Percentiles rank a stretch among this genome's conserved stretches.
Conservation (phyloP, 1,284 basidiomycete species). For the Retiboletus flavoniger region DNA sequence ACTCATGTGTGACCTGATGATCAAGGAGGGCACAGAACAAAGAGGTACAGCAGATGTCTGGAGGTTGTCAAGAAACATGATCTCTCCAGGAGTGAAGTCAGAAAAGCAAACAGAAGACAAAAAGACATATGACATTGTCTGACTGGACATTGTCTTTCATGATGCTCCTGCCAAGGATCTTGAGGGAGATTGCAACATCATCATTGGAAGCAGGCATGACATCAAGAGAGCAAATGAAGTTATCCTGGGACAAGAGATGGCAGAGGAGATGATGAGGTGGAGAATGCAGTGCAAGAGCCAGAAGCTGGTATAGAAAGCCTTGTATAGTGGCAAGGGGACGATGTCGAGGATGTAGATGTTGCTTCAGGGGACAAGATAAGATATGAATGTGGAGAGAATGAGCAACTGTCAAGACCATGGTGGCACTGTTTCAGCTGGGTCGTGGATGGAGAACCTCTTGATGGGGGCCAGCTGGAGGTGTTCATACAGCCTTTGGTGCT, state of each 20-base stretch:
- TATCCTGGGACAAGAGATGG: slow-evolving; percentile 34
- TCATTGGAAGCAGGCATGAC: slow-evolving; percentile 29
- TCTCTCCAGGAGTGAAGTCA: slow-evolving; percentile 30
- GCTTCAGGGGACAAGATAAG: slow-evolving; percentile 7
- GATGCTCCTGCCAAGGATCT: slow-evolving; percentile 36
- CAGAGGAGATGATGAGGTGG: slow-evolving; percentile 43
- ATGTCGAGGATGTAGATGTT: no score
- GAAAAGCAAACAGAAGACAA: background rate
- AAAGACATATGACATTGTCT: slow-evolving; percentile 43
- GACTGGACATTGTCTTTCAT: no score
- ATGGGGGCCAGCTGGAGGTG: slow-evolving; percentile 46
- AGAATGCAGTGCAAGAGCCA: slow-evolving; percentile 49
- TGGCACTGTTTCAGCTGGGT: slow-evolving; percentile 27
- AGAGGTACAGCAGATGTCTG: slow-evolving; percentile 38
- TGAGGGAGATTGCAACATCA: slow-evolving; percentile 21
- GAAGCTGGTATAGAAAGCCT: slow-evolving; percentile 45
- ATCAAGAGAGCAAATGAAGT: no score
- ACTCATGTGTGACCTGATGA: slow-evolving; percentile 24
- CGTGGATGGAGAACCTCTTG: slow-evolving; percentile 49
- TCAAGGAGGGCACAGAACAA: slow-evolving; percentile 33
- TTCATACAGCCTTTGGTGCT: slow-evolving; percentile 21
- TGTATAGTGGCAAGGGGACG: no score
- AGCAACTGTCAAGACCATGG: slow-evolving; percentile 41
- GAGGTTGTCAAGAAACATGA: slow-evolving; percentile 41
- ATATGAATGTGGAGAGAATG: background rate